Conservation (phyloP, 768 basidiomycete species). For the Myochromella boudieri region DNA sequence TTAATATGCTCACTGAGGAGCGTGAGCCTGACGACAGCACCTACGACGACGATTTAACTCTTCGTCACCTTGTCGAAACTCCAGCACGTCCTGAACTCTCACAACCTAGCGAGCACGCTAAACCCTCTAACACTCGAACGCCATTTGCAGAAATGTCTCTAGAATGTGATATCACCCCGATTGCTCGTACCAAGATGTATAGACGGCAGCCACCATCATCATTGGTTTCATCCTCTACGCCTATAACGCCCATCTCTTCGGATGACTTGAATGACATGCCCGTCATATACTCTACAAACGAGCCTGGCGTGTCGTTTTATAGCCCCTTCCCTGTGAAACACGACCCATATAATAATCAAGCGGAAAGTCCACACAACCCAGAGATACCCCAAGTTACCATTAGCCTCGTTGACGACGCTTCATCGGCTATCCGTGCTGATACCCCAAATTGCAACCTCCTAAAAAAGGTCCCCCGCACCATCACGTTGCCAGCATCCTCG, state of each 20-base stretch:
- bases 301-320: constrained; percentile 20
- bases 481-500: too few relatives aligned
- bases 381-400: constrained; percentile 12
- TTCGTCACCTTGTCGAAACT: constrained; percentile 29
- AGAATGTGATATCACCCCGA: constrained; percentile 32
- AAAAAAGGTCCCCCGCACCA: constrained; percentile 23
- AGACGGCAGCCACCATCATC: constrained; percentile 20
- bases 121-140: constrained; percentile 29
- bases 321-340: background rate
- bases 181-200: constrained; percentile 32
- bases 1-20: constrained; percentile 32
- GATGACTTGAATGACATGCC: constrained; percentile 14
- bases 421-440: constrained; percentile 25
- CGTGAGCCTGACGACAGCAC: constrained; percentile 32
- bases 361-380: background rate
- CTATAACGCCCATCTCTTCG: constrained; percentile 4
- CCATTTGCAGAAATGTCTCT: constrained; percentile 36
- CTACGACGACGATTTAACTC: constrained; percentile 36
- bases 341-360: too few relatives aligned
- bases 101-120: constrained; percentile 13
- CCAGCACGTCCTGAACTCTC: constrained; percentile 16
- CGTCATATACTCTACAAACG: constrained; percentile 20
- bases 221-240: constrained; percentile 21
- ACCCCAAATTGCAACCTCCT: constrained; percentile 20
- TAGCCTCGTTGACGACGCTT: constrained; percentile 19